phyloP scores from a whole-genome alignment of 1,284 basidiomycete species.

The Papiliotrema laurentii region DNA sequence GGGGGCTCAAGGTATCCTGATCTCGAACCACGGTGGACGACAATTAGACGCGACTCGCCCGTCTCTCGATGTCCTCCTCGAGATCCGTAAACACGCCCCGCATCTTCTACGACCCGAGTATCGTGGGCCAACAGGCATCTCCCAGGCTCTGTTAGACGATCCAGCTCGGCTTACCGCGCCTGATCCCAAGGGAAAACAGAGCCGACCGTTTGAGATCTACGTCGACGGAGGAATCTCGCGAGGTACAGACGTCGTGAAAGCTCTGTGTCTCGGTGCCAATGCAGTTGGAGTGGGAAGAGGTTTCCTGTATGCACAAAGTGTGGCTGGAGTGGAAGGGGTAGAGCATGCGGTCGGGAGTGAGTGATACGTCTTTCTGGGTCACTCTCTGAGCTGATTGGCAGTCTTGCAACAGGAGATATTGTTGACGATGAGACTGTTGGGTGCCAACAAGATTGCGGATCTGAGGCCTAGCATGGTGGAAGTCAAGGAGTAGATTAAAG shows the following conservation, averaged over 20 bases:
- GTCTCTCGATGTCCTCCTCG: slow-evolving; percentile 71
- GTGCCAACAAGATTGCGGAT: slow-evolving; percentile 59
- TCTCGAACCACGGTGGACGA: slow-evolving; percentile 54
- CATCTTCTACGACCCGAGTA: slow-evolving; percentile 38
- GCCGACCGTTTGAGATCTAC: slow-evolving; percentile 58
- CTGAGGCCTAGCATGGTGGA: slow-evolving; percentile 47
- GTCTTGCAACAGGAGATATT: slow-evolving; percentile 54
- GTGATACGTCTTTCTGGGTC: slow-evolving; percentile 9
- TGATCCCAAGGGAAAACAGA: slow-evolving; percentile 10
- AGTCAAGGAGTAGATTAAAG: slow-evolving; percentile 36
- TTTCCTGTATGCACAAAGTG: slow-evolving; percentile 88
- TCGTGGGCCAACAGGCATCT: slow-evolving; percentile 32
- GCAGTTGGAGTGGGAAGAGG: slow-evolving; percentile 85
- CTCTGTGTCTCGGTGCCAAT: slow-evolving; percentile 81
- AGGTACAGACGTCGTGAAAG: slow-evolving; percentile 89
- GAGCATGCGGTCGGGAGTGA: slow-evolving; percentile 58
- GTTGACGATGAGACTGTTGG: slow-evolving; percentile 71
- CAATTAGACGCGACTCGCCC: slow-evolving; percentile 55
- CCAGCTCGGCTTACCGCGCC: slow-evolving; percentile 63
- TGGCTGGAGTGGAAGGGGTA: slow-evolving; percentile 75
- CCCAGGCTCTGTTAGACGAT: slow-evolving; percentile 50
- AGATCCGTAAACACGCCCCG: slow-evolving; percentile 54
- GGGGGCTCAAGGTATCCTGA: slow-evolving; percentile 50
- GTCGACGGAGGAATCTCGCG: slow-evolving; percentile 82
- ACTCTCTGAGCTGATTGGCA: slow-evolving; percentile 4